phyloP scores from a whole-genome alignment of 768 basidiomycete species.

The Vararia minispora region DNA sequence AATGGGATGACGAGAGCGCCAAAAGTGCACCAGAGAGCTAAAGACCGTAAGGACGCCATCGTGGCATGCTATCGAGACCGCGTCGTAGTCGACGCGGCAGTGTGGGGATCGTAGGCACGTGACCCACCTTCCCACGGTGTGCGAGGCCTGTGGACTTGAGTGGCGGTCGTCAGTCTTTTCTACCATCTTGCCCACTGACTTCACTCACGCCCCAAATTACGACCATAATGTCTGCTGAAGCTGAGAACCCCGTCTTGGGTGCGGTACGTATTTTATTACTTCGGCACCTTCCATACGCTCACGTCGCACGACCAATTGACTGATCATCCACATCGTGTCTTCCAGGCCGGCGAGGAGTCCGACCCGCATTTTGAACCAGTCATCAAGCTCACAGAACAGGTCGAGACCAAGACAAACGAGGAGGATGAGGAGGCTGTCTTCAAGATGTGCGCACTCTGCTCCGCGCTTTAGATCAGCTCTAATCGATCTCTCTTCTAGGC shows the following conservation, averaged over 20 bases:
- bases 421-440: constrained; percentile 89
- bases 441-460: constrained; percentile 71
- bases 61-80: constrained; percentile 26
- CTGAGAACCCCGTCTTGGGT: too few relatives aligned
- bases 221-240: too few relatives aligned
- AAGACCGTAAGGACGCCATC: constrained; percentile 27
- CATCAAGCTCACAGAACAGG: constrained; percentile 90
- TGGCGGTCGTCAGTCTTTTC: too few relatives aligned
- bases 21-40: constrained; percentile 30
- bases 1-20: constrained; percentile 23
- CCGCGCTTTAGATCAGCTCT: constrained; percentile 17
- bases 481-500: constrained; percentile 40
- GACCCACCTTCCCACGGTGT: too few relatives aligned
- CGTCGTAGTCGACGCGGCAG: constrained; percentile 3
- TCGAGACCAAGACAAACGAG: constrained; percentile 90
- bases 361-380: constrained; percentile 95
- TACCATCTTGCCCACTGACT: too few relatives aligned
- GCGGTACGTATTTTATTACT: too few relatives aligned
- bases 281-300: too few relatives aligned
- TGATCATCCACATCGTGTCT: constrained; percentile 4
- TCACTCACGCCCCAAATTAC: too few relatives aligned
- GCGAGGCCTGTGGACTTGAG: too few relatives aligned
- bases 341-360: constrained; percentile 55
- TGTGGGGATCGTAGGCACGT: too few relatives aligned
- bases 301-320: constrained; percentile 19